These are phyloP conservation scores for Thermothelomyces thermophilus DNA, from an alignment of 2,329 filamentous ascomycete genomes.

Conservation along the genomic window DNA sequence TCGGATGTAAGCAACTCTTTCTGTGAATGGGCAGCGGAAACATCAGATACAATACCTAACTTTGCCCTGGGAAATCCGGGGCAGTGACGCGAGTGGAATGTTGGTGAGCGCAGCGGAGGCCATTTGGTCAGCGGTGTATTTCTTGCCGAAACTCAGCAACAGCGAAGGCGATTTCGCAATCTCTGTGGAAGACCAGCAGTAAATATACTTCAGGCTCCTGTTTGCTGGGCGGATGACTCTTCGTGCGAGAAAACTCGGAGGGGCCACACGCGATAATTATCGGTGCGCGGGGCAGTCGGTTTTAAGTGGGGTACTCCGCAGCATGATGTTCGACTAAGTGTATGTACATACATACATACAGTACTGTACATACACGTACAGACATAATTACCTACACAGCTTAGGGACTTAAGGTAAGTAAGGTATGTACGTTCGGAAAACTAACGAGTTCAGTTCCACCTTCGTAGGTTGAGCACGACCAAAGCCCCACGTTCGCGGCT, in stretches of 20 bases:
- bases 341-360: not conserved
- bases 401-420: too few species aligned
- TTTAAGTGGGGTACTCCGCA: not conserved
- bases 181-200: not conserved
- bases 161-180: not conserved
- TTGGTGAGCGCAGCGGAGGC: conserved; percentile 4
- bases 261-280: conserved; percentile 7
- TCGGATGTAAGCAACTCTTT: not conserved
- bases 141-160: not conserved
- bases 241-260: conserved; percentile 4
- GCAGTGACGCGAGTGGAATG: conserved; percentile 11
- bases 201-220: not conserved
- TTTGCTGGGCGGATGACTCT: not conserved
- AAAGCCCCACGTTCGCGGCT: too few species aligned
- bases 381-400: not conserved
- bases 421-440: too few species aligned
- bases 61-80: conserved; percentile 13
- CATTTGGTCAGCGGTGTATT: not conserved
- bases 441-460: too few species aligned
- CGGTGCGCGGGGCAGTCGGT: conserved; percentile 6
- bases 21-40: not conserved
- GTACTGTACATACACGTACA: not conserved
- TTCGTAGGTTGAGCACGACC: too few species aligned
- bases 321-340: not conserved
- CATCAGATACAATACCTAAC: conserved; percentile 3